These are phyloP conservation scores for Kwoniella sp. DNA, from an alignment of 768 basidiomycete genomes.

Conservation along the genomic window DNA sequence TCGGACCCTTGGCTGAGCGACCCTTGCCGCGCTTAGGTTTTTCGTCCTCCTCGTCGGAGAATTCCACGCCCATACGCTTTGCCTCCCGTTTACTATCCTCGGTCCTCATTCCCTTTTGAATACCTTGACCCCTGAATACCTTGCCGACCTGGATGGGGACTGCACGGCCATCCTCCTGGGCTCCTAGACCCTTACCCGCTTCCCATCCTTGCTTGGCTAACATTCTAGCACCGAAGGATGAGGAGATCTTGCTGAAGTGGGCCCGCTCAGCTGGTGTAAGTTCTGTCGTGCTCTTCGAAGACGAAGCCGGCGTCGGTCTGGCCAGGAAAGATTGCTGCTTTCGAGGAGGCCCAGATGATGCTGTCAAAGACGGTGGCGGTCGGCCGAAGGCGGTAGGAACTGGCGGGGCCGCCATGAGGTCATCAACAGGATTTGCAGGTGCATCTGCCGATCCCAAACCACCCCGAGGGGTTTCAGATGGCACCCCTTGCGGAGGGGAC, in stretches of 20 bases:
- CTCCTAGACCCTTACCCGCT: slow-evolving; percentile 55
- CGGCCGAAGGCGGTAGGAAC: slow-evolving; percentile 27
- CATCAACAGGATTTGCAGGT: slow-evolving; percentile 30
- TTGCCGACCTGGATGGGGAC: slow-evolving; percentile 45
- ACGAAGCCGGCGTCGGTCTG: slow-evolving; percentile 44
- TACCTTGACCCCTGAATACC: slow-evolving; percentile 42
- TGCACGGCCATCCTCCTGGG: slow-evolving; percentile 43
- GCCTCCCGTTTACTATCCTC: slow-evolving; percentile 50
- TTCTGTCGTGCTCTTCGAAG: slow-evolving; percentile 49
- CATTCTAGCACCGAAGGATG: slow-evolving; percentile 80
- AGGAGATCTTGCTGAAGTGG: slow-evolving; percentile 77
- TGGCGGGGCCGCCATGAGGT: slow-evolving; percentile 5
- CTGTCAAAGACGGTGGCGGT: slow-evolving; percentile 11
- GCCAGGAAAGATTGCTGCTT: slow-evolving; percentile 24
- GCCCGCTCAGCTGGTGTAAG: slow-evolving; percentile 64
- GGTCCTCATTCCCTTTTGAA: slow-evolving; percentile 44
- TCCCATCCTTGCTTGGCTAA: slow-evolving; percentile 95
- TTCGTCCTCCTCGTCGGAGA: slow-evolving; percentile 47
- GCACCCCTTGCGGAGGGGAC: not conserved
- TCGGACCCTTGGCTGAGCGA: slow-evolving; percentile 7
- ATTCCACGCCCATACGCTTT: slow-evolving; percentile 35
- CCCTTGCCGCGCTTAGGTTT: slow-evolving; percentile 24
- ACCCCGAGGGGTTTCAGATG: slow-evolving; percentile 10
- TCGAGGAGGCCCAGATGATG: slow-evolving; percentile 12
- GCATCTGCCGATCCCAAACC: slow-evolving; percentile 33